Percentiles rank a stretch among this genome's conserved stretches.
Evolutionary conservation across 768 basidiomycete species (phyloP).

Genomic region (Paxillus ammoniavirescens): DNA sequence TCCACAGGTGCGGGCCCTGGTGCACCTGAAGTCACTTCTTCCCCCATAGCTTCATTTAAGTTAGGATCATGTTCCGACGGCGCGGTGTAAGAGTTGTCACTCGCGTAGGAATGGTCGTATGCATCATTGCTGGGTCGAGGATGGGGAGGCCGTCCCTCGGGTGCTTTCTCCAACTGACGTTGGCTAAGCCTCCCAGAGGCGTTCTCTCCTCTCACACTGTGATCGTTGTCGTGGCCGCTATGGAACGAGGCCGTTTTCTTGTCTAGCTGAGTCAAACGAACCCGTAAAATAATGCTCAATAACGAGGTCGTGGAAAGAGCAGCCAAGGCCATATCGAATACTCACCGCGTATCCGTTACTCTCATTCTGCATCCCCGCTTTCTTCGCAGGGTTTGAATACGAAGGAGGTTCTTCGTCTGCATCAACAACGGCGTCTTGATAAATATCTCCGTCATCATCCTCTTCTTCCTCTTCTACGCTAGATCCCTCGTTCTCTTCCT

Average conservation of each 20-base stretch:
- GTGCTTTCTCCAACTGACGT: constrained; percentile 73
- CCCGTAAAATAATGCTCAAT: constrained; percentile 1
- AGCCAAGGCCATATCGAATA: constrained; percentile 9
- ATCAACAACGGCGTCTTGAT: constrained; percentile 35
- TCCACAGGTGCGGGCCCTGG: constrained; percentile 35
- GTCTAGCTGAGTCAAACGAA: constrained; percentile 38
- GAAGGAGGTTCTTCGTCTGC: constrained; percentile 58
- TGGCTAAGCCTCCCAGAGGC: constrained; percentile 46
- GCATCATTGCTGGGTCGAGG: neutral
- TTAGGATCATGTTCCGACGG: constrained; percentile 11
- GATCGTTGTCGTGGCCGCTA: neutral
- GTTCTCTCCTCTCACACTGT: neutral
- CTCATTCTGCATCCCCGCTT: constrained; percentile 40
- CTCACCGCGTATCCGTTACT: constrained; percentile 65
- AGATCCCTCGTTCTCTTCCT: constrained; percentile 56
- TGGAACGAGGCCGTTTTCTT: constrained; percentile 35
- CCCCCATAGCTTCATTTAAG: neutral
- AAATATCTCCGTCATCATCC: constrained; percentile 52
- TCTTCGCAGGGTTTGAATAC: constrained; percentile 51
- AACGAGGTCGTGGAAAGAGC: neutral
- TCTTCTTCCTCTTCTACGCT: constrained; percentile 43
- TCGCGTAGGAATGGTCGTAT: constrained; percentile 4
- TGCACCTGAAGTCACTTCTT: constrained; percentile 11
- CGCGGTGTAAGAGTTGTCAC: constrained; percentile 9
- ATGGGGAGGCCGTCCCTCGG: constrained; percentile 51